Evolutionary conservation across 2,329 filamentous ascomycete genomes (phyloP).

Genomic region (Fusarium falciforme): DNA sequence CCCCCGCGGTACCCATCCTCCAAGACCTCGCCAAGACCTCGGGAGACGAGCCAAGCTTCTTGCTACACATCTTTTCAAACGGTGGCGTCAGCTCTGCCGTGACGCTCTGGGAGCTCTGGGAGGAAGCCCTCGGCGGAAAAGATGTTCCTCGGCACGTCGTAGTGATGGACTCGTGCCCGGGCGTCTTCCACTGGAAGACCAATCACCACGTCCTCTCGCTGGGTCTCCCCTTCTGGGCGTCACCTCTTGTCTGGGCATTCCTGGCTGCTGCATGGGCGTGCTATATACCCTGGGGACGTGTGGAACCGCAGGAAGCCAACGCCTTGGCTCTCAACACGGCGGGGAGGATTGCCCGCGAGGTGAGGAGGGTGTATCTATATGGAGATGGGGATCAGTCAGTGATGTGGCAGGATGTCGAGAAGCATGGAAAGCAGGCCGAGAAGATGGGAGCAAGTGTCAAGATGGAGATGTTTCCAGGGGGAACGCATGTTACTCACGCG

Average conservation of each 20-base stretch:
- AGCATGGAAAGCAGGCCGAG: conserved; percentile 57
- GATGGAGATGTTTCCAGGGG: conserved; percentile 59
- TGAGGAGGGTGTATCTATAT: conserved; percentile 64
- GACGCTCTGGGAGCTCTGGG: conserved; percentile 44
- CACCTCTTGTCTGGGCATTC: conserved; percentile 50
- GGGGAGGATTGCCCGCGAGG: conserved; percentile 50
- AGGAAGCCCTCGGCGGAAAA: conserved; percentile 24
- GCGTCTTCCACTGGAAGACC: conserved; percentile 54
- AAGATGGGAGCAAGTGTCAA: conserved; percentile 54
- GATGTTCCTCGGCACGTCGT: conserved; percentile 56
- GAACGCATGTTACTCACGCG: conserved; percentile 63
- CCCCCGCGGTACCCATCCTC: conserved; percentile 55
- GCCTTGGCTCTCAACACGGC: conserved; percentile 52
- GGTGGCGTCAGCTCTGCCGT: conserved; percentile 59
- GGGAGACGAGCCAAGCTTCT: conserved; percentile 46
- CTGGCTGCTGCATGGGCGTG: conserved; percentile 48
- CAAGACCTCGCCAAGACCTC: conserved; percentile 42
- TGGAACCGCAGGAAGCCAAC: conserved; percentile 48
- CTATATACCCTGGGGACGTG: conserved; percentile 46
- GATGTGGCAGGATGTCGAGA: conserved; percentile 58
- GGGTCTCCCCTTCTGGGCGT: conserved; percentile 48
- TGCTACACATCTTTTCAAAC: conserved; percentile 65
- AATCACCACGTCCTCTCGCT: conserved; percentile 55
- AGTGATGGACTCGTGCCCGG: conserved; percentile 62
- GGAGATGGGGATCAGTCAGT: conserved; percentile 61